These are phyloP conservation scores for Pelagophyceae sp. DNA, from an alignment of 352 stramenopile genomes.

Conservation along the genomic window DNA sequence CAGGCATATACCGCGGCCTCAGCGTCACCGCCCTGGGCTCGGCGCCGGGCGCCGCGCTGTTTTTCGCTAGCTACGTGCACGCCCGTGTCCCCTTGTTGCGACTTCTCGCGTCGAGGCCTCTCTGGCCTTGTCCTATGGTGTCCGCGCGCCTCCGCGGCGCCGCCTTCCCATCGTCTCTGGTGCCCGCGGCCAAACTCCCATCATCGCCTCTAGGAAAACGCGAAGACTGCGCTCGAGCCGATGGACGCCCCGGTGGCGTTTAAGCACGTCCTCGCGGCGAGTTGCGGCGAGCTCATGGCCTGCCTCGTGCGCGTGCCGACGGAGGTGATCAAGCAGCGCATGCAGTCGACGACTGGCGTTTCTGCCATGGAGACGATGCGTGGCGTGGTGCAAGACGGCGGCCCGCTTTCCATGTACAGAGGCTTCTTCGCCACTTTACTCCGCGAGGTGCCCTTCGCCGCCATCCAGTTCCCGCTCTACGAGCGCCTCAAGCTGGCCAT, in stretches of 20 bases:
- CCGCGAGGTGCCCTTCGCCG: conserved; percentile 96
- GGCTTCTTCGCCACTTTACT: conserved; percentile 95
- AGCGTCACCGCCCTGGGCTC: conserved; percentile 55
- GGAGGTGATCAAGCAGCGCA: conserved; percentile 97
- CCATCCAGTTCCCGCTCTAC: conserved; percentile 99
- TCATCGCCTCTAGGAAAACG: not conserved
- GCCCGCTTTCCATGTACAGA: conserved; percentile 23
- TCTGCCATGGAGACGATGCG: not conserved
- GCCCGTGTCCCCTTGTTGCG: no score
- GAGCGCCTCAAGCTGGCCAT: conserved; percentile 83
- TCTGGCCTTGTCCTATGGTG: no score
- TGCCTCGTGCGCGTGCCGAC: conserved; percentile 96
- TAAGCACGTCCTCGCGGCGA: conserved; percentile 87
- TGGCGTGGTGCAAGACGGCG: not conserved
- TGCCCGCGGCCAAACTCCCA: not conserved
- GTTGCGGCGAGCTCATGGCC: conserved; percentile 83
- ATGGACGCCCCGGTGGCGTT: conserved; percentile 40
- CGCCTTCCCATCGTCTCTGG: no score
- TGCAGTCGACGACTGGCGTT: conserved; percentile 81
- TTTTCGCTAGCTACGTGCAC: conserved; percentile 73
- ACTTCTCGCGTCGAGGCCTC: no score
- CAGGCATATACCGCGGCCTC: conserved; percentile 63
- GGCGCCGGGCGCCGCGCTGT: conserved; percentile 59
- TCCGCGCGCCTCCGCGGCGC: no score
- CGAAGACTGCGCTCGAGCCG: not conserved